Base-by-base conservation (phyloP, 306 rosid species). In the Clitoria ternatea region DNA sequence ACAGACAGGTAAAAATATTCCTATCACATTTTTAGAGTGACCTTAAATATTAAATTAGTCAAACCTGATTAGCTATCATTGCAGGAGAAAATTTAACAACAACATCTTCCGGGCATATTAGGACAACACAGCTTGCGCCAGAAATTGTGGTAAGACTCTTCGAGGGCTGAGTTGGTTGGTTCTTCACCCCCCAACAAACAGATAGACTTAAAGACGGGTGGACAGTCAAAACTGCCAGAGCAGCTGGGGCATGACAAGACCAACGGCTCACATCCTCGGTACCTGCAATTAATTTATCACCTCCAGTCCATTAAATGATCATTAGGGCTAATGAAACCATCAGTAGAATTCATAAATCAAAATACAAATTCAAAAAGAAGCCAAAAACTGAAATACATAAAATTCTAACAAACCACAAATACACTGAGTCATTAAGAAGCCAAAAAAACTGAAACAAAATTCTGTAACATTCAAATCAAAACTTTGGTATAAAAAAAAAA, bases 211-310 rank as follows among this genome's bases (percentile, higher is more conserved):
- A 83, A 87, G 77, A 90, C 81, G 14, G 84, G 67, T 1, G 96
- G 96, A 79, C 97, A 90, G 24, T 81, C 90, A 54, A 89, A 87
- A 36, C 84, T 66, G 49, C 77, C 81, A 74, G 86, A 84, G 84
- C 98, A 90, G 82, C 92, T 87, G 75, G 96, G 92, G 80, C 98
- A 94, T 33, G 96, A 82, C 77, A 94, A 80, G 53, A 75, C 78
- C 81, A 94, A 77, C 5, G 95, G 87, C 80, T 82, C 83, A 56
- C 98, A 94, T n/a, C 85, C 89, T 23, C 57, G 72, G 81, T 88
- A 94, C 83, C 98, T 94, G 85, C 77, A 77, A 36, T 77, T 68
- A 77, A 74, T 74, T 69, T 64, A 72, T 61, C 71, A 64, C 15
- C 64, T 68, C 52, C 56, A 52, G 66, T 79, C 24, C 19, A 75